Conservation (phyloP, 371 early-diverging fungal species). For the Mucor mucedo region DNA sequence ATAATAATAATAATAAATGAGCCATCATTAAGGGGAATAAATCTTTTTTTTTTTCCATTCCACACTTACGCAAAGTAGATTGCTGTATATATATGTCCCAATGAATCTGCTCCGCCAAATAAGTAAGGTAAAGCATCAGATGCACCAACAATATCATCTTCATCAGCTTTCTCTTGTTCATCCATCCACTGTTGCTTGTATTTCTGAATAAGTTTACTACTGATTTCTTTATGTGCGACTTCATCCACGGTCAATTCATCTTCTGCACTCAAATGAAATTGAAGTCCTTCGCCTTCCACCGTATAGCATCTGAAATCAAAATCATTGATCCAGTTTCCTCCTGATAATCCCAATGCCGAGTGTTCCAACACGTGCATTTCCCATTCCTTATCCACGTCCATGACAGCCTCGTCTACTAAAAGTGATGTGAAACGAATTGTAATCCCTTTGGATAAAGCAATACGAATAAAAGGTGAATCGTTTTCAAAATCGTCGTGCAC, state of each 20-base stretch:
- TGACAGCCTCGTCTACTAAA: neutral
- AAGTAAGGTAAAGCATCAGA: constrained; percentile 27
- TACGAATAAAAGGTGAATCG: constrained; percentile 1
- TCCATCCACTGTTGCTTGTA: constrained; percentile 35
- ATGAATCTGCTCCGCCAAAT: constrained; percentile 18
- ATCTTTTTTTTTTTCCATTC: too few relatives aligned
- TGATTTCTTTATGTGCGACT: neutral
- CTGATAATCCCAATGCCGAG: constrained; percentile 25
- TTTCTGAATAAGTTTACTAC: constrained; percentile 15
- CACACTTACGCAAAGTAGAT: constrained; percentile 21
- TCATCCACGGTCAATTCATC: constrained; percentile 10
- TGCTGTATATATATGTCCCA: constrained; percentile 18
- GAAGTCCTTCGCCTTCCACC: constrained; percentile 27
- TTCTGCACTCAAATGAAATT: neutral
- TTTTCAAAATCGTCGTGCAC: constrained; percentile 16
- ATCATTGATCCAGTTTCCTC: constrained; percentile 22
- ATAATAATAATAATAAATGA: too few relatives aligned
- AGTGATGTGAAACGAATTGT: constrained; percentile 3
- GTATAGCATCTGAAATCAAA: constrained; percentile 19
- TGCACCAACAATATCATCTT: constrained; percentile 21
- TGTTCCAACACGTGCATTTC: neutral
- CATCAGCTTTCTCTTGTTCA: constrained; percentile 27
- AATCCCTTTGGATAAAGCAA: constrained; percentile 27
- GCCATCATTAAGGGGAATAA: too few relatives aligned
- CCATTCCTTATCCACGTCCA: constrained; percentile 16